Evolutionary conservation across 805 yeast genomes (phyloP).

Genomic region (Monosporozyma aerobia): DNA sequence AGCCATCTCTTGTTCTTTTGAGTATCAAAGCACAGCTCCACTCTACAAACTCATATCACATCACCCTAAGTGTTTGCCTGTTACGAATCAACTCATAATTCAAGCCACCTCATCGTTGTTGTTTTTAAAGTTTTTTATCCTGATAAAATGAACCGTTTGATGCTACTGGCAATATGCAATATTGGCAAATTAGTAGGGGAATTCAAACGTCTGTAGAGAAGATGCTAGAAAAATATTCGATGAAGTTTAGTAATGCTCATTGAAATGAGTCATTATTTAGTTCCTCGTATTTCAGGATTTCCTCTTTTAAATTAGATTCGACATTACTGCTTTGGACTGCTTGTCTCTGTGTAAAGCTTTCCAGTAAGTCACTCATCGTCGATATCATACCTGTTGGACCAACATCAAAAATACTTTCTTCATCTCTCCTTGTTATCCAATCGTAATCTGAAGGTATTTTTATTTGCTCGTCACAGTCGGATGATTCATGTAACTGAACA

Average conservation of each 20-base stretch:
- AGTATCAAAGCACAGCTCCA: too few relatives aligned
- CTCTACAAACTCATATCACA: too few relatives aligned
- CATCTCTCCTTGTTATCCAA: slow-evolving; percentile 43
- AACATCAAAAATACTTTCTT: slow-evolving; percentile 35
- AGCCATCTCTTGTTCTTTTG: too few relatives aligned
- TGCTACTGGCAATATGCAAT: too few relatives aligned
- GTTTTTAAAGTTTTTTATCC: too few relatives aligned
- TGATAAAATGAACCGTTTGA: too few relatives aligned
- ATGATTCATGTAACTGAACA: background rate
- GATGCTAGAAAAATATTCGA: too few relatives aligned
- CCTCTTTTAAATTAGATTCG: slow-evolving; percentile 4
- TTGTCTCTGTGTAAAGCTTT: slow-evolving; percentile 32
- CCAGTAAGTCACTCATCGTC: slow-evolving; percentile 52
- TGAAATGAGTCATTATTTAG: slow-evolving; percentile 6
- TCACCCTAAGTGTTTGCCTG: too few relatives aligned
- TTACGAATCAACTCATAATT: too few relatives aligned
- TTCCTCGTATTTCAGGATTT: slow-evolving; percentile 5
- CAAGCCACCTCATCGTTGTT: too few relatives aligned
- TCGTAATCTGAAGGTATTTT: slow-evolving; percentile 6
- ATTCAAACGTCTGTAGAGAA: too few relatives aligned
- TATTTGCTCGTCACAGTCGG: slow-evolving; percentile 24
- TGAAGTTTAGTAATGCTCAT: background rate
- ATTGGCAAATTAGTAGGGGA: too few relatives aligned
- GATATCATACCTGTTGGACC: slow-evolving; percentile 68
- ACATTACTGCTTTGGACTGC: background rate